phyloP scores from a whole-genome alignment of 768 basidiomycete genomes.

The Rhodotorula diobovata region DNA sequence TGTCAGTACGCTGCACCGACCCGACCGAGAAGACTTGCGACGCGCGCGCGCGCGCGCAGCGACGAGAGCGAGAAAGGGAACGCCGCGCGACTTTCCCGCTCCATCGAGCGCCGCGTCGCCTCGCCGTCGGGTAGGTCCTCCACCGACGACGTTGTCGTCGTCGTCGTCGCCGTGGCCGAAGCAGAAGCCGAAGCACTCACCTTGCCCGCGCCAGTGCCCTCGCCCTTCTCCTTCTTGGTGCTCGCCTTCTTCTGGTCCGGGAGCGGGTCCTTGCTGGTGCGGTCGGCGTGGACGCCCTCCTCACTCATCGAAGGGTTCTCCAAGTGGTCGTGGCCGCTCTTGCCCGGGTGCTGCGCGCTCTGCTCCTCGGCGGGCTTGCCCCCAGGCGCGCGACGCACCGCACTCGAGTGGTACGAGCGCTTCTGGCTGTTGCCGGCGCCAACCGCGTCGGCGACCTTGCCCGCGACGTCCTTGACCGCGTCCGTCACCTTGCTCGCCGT shows the following conservation, averaged over 20 bases:
- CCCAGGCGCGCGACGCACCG: neutral
- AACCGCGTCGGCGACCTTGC: neutral
- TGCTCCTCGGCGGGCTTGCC: slow-evolving; percentile 2
- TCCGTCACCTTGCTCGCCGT: neutral
- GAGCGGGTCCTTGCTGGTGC: slow-evolving; percentile 15
- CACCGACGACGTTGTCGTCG: too few relatives aligned
- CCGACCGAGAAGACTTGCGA: neutral
- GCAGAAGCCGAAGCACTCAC: too few relatives aligned
- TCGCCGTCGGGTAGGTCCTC: slow-evolving; percentile 12
- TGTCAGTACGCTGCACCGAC: neutral
- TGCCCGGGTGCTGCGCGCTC: slow-evolving; percentile 21
- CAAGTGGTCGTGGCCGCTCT: slow-evolving; percentile 22
- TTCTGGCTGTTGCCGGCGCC: neutral
- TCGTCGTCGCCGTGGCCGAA: too few relatives aligned
- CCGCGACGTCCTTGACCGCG: neutral
- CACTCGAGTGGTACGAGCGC: slow-evolving; percentile 13
- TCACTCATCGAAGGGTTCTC: slow-evolving; percentile 19
- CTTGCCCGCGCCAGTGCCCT: neutral
- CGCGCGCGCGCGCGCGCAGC: neutral
- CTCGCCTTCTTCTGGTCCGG: slow-evolving; percentile 6
- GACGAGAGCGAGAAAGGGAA: neutral
- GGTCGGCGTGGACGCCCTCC: slow-evolving; percentile 32
- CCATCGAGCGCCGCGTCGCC: neutral
- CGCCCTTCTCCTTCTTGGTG: slow-evolving; percentile 10
- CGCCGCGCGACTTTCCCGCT: neutral